A percentile compares a stretch with the other conserved stretches of the same genome.
phyloP scores from a whole-genome alignment of 2,329 filamentous ascomycete genomes.

The Laburnicola sp. region DNA sequence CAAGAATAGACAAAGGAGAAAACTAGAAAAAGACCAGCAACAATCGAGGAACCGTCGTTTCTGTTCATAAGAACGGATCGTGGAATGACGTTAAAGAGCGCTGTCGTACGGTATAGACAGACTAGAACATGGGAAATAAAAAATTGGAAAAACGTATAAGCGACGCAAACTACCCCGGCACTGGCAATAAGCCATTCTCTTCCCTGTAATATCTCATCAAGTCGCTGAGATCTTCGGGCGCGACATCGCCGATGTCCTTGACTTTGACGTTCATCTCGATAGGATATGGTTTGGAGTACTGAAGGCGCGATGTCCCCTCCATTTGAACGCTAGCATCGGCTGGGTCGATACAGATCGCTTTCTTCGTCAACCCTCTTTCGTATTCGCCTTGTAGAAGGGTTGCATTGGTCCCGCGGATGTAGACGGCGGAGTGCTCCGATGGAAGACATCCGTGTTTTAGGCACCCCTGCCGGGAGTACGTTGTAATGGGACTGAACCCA shows the following conservation, averaged over 20 bases:
- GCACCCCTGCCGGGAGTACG: constrained; percentile 45
- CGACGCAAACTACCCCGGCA: too few relatives aligned
- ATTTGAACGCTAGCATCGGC: constrained; percentile 26
- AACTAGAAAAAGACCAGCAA: too few relatives aligned
- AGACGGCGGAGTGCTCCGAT: constrained; percentile 46
- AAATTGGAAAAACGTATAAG: too few relatives aligned
- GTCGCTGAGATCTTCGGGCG: constrained; percentile 24
- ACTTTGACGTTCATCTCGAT: constrained; percentile 52
- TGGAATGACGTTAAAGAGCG: too few relatives aligned
- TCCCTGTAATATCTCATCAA: constrained; percentile 17
- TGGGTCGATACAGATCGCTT: constrained; percentile 42
- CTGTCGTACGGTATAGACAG: too few relatives aligned
- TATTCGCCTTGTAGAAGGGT: constrained; percentile 26
- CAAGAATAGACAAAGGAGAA: too few relatives aligned
- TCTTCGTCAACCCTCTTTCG: constrained; percentile 41
- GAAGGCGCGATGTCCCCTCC: constrained; percentile 43
- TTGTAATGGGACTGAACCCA: constrained; percentile 44
- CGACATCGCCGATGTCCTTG: constrained; percentile 46
- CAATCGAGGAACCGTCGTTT: too few relatives aligned
- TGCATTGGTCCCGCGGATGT: constrained; percentile 22
- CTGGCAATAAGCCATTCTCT: not conserved
- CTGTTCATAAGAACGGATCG: too few relatives aligned
- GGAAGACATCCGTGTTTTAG: constrained; percentile 43
- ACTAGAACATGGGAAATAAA: too few relatives aligned
- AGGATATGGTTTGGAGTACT: constrained; percentile 47